Conservation (phyloP, 2,329 filamentous ascomycete genomes). For the Diplocarpon mali region DNA sequence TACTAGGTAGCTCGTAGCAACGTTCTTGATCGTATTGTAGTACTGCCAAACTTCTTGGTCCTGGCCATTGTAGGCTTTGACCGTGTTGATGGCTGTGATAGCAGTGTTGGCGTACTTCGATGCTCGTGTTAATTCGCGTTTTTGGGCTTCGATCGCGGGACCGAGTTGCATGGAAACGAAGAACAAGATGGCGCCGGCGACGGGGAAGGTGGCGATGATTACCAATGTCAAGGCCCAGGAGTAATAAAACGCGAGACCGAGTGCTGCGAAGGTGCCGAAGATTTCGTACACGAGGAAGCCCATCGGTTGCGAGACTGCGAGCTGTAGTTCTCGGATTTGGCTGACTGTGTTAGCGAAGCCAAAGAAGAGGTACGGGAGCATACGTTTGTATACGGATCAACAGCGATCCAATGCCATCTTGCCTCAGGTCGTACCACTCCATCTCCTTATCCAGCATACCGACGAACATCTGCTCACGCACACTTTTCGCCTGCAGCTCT, state of each 20-base stretch:
- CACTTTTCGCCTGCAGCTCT: constrained; percentile 63
- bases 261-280: constrained; percentile 52
- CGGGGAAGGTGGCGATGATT: constrained; percentile 60
- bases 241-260: constrained; percentile 63
- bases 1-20: constrained; percentile 51
- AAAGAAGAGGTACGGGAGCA: constrained; percentile 25
- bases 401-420: constrained; percentile 61
- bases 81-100: constrained; percentile 65
- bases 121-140: constrained; percentile 53
- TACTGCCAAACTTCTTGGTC: constrained; percentile 60
- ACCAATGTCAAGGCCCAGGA: constrained; percentile 81
- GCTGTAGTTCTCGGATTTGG: constrained; percentile 71
- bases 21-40: constrained; percentile 39
- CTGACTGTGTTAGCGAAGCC: constrained; percentile 35
- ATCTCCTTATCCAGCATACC: constrained; percentile 63
- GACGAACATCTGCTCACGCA: constrained; percentile 53
- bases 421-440: constrained; percentile 68
- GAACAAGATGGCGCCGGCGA: constrained; percentile 50
- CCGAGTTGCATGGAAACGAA: constrained; percentile 51
- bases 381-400: constrained; percentile 65
- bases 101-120: constrained; percentile 62
- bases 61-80: constrained; percentile 77
- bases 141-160: constrained; percentile 57
- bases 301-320: constrained; percentile 68
- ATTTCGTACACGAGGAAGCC: constrained; percentile 56